Evolutionary conservation across 1,284 basidiomycete species (phyloP).

Genomic region (Meripilus lineatus): DNA sequence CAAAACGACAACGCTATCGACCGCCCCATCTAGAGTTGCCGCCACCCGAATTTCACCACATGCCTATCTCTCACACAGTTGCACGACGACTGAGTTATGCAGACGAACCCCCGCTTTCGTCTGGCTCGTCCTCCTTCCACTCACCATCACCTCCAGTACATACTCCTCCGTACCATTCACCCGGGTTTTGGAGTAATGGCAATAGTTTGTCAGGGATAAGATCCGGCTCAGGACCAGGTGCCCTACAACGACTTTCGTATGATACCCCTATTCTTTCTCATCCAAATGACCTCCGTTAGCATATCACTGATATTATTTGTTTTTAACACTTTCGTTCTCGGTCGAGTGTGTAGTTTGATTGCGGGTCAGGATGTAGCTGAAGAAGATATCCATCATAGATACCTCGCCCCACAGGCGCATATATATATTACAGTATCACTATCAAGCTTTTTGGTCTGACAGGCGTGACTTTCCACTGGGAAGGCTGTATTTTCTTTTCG

Average conservation of each 20-base stretch:
- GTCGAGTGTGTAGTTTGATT: too few relatives aligned
- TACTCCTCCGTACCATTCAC: slow-evolving; percentile 1
- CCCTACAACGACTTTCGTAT: neutral
- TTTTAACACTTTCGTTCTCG: too few relatives aligned
- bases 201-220: slow-evolving; percentile 1
- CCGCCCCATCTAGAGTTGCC: neutral
- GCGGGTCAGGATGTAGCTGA: too few relatives aligned
- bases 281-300: neutral
- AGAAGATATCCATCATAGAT: too few relatives aligned
- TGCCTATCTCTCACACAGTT: neutral
- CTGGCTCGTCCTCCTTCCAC: slow-evolving; percentile 3
- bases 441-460: too few relatives aligned
- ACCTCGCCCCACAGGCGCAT: too few relatives aligned
- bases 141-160: slow-evolving; percentile 1
- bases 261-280: neutral
- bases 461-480: too few relatives aligned
- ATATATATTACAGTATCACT: too few relatives aligned
- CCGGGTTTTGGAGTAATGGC: slow-evolving; percentile 3
- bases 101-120: neutral
- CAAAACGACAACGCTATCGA: neutral
- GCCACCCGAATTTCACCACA: neutral
- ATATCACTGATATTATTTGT: too few relatives aligned
- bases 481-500: too few relatives aligned
- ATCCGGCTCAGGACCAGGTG: neutral
- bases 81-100: slow-evolving; percentile 5